phyloP scores from a whole-genome alignment of 768 basidiomycete genomes.

The Phaeotremella fagi region DNA sequence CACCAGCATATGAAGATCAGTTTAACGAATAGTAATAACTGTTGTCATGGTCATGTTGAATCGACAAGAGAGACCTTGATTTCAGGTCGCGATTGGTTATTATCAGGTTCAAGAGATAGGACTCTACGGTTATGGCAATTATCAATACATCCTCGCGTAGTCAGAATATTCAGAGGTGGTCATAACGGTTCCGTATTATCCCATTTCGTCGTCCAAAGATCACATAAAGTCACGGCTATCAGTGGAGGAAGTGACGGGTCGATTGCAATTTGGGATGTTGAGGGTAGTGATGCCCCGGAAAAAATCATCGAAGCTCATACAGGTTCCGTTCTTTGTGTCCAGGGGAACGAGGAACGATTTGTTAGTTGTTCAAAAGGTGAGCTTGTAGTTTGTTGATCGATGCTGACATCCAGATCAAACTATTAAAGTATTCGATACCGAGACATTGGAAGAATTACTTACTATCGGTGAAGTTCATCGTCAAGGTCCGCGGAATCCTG shows the following conservation, averaged over 20 bases:
- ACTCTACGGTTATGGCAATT: slow-evolving; percentile 41
- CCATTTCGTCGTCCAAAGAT: slow-evolving; percentile 11
- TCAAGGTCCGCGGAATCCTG: slow-evolving; percentile 12
- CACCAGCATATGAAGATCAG: slow-evolving; percentile 32
- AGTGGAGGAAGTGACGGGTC: slow-evolving; percentile 45
- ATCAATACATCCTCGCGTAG: slow-evolving; percentile 27
- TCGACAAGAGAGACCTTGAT: neutral
- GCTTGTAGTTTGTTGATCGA: slow-evolving; percentile 2
- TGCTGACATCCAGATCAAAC: slow-evolving; percentile 32
- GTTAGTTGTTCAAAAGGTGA: slow-evolving; percentile 46
- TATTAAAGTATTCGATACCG: slow-evolving; percentile 38
- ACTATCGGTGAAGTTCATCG: slow-evolving; percentile 27
- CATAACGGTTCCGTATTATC: slow-evolving; percentile 42
- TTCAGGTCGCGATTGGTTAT: slow-evolving; percentile 38
- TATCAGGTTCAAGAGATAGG: slow-evolving; percentile 44
- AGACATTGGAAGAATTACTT: slow-evolving; percentile 33
- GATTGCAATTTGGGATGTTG: slow-evolving; percentile 44
- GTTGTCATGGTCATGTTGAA: slow-evolving; percentile 2
- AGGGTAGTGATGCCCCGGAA: slow-evolving; percentile 28
- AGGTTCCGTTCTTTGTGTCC: slow-evolving; percentile 40
- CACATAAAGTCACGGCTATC: slow-evolving; percentile 19
- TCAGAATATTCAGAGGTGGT: slow-evolving; percentile 42
- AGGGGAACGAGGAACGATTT: slow-evolving; percentile 37
- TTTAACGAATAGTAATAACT: slow-evolving; percentile 3
- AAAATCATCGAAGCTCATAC: slow-evolving; percentile 32